Conservation (phyloP, 495 filamentous ascomycete species). For the Lophium mytilinum region DNA sequence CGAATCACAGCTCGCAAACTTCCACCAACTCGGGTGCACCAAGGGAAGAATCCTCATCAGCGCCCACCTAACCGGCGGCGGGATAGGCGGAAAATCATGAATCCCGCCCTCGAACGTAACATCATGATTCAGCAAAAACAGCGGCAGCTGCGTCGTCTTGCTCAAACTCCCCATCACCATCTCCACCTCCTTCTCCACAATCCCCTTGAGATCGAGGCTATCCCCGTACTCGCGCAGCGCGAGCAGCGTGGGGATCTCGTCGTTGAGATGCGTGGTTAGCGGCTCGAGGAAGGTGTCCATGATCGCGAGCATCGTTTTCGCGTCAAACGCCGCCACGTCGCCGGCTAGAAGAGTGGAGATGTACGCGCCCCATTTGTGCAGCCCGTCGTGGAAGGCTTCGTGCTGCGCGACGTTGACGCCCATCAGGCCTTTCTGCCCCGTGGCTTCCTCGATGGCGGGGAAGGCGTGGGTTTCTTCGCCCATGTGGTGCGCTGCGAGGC, state of each 20-base stretch:
- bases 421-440: constrained; percentile 39
- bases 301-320: not conserved
- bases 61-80: not conserved
- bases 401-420: constrained; percentile 20
- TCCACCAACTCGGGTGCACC: constrained; percentile 15
- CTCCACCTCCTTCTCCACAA: constrained; percentile 9
- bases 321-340: not conserved
- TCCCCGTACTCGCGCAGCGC: constrained; percentile 4
- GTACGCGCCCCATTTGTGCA: constrained; percentile 9
- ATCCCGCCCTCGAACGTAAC: constrained; percentile 9
- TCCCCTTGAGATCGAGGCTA: constrained; percentile 2
- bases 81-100: constrained; percentile 13
- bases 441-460: constrained; percentile 34
- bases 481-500: constrained; percentile 38
- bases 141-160: constrained; percentile 17
- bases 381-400: constrained; percentile 6
- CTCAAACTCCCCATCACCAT: constrained; percentile 7
- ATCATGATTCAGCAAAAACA: constrained; percentile 18
- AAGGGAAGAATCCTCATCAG: constrained; percentile 1
- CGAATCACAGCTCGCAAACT: constrained; percentile 12
- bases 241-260: constrained; percentile 14
- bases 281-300: constrained; percentile 16
- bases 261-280: constrained; percentile 7
- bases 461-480: constrained; percentile 41
- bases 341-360: not conserved